Evolutionary conservation across 805 yeast species (phyloP).

Genomic region (Ogataea allantospora): DNA sequence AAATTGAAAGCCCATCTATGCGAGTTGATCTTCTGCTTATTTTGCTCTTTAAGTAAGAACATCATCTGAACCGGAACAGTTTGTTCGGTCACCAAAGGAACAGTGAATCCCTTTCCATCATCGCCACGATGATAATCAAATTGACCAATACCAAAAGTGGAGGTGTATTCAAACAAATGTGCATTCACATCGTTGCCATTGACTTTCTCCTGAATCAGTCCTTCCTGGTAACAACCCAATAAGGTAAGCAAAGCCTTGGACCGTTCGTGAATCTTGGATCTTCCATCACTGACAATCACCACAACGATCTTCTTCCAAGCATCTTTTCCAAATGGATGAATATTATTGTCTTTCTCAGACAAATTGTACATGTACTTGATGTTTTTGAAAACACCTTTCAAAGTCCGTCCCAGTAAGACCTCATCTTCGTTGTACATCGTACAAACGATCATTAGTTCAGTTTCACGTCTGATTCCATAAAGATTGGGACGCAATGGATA

Average conservation of each 20-base stretch:
- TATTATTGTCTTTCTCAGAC: conserved; percentile 39
- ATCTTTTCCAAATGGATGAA: conserved; percentile 82
- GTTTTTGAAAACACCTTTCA: conserved; percentile 88
- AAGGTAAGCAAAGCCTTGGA: conserved; percentile 79
- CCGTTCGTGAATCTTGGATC: conserved; percentile 74
- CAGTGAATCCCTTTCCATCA: conserved; percentile 43
- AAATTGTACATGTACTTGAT: conserved; percentile 67
- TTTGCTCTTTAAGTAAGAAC: conserved; percentile 85
- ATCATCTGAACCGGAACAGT: conserved; percentile 81
- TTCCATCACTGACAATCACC: conserved; percentile 86
- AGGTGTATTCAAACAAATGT: conserved; percentile 90
- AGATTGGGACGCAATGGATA: conserved; percentile 67
- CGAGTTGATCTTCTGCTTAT: conserved; percentile 86
- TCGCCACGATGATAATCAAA: conserved; percentile 46
- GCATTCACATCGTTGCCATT: conserved; percentile 79
- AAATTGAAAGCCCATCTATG: conserved; percentile 97
- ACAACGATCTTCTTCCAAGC: conserved; percentile 94
- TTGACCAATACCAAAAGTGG: conserved; percentile 72
- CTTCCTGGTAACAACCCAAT: conserved; percentile 89
- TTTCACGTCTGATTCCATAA: conserved; percentile 70
- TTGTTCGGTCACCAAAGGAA: conserved; percentile 61
- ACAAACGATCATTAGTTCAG: conserved; percentile 81
- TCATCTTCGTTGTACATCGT: conserved; percentile 95
- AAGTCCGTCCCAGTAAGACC: conserved; percentile 72
- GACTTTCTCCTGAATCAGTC: conserved; percentile 86